A percentile compares a stretch with the other conserved stretches of the same genome.
Conservation (phyloP, 2,329 filamentous ascomycete genomes). For the Coleophoma cylindrospora region DNA sequence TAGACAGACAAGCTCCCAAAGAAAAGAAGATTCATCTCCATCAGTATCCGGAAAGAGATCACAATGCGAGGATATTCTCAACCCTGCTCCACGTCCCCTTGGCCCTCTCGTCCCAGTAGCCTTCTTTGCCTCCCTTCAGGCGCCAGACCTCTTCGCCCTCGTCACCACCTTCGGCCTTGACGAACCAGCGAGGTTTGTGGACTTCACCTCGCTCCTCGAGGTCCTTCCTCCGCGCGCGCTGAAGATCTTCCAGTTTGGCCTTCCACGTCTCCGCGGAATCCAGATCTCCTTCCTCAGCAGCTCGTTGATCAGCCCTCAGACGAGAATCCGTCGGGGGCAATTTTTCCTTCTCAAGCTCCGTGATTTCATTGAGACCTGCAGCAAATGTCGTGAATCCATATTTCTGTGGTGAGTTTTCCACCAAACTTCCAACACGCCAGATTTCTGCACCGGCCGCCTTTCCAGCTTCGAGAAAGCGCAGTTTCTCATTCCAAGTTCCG, state of each 20-base stretch:
- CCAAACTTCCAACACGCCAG: constrained; percentile 75
- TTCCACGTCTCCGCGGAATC: constrained; percentile 84
- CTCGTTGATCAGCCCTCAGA: constrained; percentile 80
- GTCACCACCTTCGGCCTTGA: constrained; percentile 54
- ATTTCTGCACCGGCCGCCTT: constrained; percentile 59
- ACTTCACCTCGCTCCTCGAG: constrained; percentile 70
- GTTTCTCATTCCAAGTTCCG: constrained; percentile 79
- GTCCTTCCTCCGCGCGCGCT: constrained; percentile 68
- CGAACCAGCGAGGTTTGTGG: constrained; percentile 81
- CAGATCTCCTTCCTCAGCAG: constrained; percentile 75
- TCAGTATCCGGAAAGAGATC: no score
- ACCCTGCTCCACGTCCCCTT: constrained; percentile 60
- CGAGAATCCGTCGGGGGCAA: constrained; percentile 79
- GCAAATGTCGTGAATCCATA: constrained; percentile 90
- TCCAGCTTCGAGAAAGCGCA: constrained; percentile 62
- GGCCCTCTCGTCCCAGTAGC: constrained; percentile 87
- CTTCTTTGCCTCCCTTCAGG: constrained; percentile 74
- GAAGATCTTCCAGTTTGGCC: constrained; percentile 76
- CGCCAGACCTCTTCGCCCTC: constrained; percentile 67
- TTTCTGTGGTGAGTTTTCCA: constrained; percentile 71
- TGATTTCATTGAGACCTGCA: constrained; percentile 82
- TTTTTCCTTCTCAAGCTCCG: constrained; percentile 66
- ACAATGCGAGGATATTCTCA: constrained; percentile 40
- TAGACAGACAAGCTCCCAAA: no score
- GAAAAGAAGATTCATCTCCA: no score